Percentiles rank a stretch among this genome's conserved stretches.
phyloP scores from a whole-genome alignment of 306 rosid species.

The barrel medic (Medicago truncatula) region DNA sequence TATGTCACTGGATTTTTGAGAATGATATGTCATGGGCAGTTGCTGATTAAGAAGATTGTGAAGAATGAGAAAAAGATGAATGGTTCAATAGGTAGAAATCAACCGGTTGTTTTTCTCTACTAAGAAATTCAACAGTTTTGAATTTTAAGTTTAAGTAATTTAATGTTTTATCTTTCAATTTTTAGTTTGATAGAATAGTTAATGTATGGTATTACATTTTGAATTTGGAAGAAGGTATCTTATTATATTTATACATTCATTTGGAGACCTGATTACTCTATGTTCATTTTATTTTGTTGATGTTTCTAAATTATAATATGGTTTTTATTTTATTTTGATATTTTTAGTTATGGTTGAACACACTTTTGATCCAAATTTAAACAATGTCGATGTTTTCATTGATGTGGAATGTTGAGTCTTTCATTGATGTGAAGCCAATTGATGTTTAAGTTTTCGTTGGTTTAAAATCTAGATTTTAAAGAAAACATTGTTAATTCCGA shows the following conservation, averaged over 20 bases:
- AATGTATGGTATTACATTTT: slow-evolving; percentile 45
- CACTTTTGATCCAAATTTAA: no score
- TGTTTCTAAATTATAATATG: no score
- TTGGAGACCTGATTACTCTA: no score
- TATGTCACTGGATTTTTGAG: slow-evolving; percentile 96
- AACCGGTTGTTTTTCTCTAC: slow-evolving; percentile 33
- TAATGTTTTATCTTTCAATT: slow-evolving; percentile 24
- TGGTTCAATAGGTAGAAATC: slow-evolving; percentile 9
- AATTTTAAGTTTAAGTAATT: slow-evolving; percentile 44
- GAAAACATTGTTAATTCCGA: no score
- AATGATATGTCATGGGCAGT: slow-evolving; percentile 90
- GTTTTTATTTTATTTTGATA: no score
- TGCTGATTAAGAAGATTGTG: slow-evolving; percentile 55
- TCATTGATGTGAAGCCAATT: no score
- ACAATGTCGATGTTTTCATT: no score
- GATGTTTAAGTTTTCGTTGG: no score
- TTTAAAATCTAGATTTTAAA: no score
- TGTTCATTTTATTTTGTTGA: no score
- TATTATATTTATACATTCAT: slow-evolving; percentile 32
- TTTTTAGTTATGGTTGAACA: no score
- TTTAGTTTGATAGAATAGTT: slow-evolving; percentile 50
- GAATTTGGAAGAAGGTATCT: slow-evolving; percentile 44
- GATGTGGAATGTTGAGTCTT: no score
- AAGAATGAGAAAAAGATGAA: background rate
- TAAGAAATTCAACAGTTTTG: slow-evolving; percentile 61